A percentile compares a stretch with the other conserved stretches of the same genome.
Evolutionary conservation across 495 filamentous ascomycete species (phyloP).

Genomic region (Pyrenopolyporus hunteri): DNA sequence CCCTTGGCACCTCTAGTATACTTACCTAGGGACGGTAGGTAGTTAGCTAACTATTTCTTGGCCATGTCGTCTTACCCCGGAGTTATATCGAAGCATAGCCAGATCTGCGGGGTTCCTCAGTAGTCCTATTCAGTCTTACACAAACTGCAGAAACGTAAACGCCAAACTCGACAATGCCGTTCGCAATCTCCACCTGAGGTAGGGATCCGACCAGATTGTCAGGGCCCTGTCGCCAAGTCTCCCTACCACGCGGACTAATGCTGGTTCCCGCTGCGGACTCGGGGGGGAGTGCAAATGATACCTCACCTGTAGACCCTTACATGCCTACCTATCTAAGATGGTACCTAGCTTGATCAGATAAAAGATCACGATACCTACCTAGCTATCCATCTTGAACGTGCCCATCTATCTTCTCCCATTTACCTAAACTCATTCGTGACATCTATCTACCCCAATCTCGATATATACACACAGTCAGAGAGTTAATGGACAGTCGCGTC

Average conservation of each 20-base stretch:
- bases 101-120: background rate
- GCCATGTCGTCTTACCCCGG: background rate
- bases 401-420: too few relatives aligned
- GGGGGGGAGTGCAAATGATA: constrained; percentile 9
- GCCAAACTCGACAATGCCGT: background rate
- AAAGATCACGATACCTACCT: background rate
- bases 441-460: too few relatives aligned
- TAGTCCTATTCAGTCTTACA: background rate
- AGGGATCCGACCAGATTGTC: background rate
- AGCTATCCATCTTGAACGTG: too few relatives aligned
- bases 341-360: too few relatives aligned
- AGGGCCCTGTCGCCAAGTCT: background rate
- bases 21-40: too few relatives aligned
- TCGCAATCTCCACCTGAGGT: constrained; percentile 8
- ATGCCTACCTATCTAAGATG: background rate
- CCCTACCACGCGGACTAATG: background rate
- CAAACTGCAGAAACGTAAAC: background rate
- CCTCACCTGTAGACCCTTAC: too few relatives aligned
- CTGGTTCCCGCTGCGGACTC: constrained; percentile 29
- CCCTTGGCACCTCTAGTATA: too few relatives aligned
- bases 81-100: background rate
- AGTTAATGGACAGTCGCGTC: background rate
- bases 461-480: background rate
- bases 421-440: too few relatives aligned
- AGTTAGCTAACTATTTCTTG: background rate